A percentile compares a stretch with the other conserved stretches of the same genome.
phyloP scores from a whole-genome alignment of 2,329 filamentous ascomycete species.

The Paraphaeosphaeria minitans region DNA sequence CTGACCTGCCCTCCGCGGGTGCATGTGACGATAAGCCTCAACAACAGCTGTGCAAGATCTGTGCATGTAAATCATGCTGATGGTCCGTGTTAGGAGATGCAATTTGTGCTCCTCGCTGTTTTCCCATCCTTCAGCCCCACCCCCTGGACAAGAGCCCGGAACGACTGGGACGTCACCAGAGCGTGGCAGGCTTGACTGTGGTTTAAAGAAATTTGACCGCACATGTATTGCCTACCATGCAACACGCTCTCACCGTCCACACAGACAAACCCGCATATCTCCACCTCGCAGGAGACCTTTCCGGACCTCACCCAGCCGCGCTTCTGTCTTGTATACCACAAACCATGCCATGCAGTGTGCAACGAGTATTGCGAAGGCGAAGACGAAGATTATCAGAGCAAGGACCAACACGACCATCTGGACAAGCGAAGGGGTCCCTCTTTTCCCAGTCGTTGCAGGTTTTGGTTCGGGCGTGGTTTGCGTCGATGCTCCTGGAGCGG shows the following conservation, averaged over 20 bases:
- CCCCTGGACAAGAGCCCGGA: too few species aligned
- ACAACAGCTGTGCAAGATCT: not conserved
- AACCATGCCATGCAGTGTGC: conserved; percentile 36
- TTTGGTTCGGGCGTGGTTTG: not conserved
- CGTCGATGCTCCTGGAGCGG: not conserved
- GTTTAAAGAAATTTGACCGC: too few species aligned
- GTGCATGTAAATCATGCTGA: not conserved
- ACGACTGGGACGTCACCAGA: not conserved
- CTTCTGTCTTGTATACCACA: conserved; percentile 37
- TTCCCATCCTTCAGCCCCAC: too few species aligned
- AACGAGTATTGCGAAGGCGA: conserved; percentile 28
- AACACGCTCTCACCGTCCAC: conserved; percentile 14
- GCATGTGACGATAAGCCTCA: not conserved
- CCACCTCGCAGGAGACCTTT: conserved; percentile 31
- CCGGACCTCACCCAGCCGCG: conserved; percentile 29
- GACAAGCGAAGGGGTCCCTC: conserved; percentile 2
- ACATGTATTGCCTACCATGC: too few species aligned
- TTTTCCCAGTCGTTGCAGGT: not conserved
- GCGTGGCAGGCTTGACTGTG: not conserved
- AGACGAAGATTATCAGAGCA: conserved; percentile 21
- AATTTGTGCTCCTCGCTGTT: too few species aligned
- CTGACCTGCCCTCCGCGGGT: not conserved
- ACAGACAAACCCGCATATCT: conserved; percentile 41
- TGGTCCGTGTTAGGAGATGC: too few species aligned
- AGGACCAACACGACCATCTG: conserved; percentile 14